A percentile compares a stretch with the other conserved stretches of the same genome.
These are phyloP conservation scores for Pyronema omphalodes DNA, from an alignment of 495 filamentous ascomycete species.

Conservation along the genomic window DNA sequence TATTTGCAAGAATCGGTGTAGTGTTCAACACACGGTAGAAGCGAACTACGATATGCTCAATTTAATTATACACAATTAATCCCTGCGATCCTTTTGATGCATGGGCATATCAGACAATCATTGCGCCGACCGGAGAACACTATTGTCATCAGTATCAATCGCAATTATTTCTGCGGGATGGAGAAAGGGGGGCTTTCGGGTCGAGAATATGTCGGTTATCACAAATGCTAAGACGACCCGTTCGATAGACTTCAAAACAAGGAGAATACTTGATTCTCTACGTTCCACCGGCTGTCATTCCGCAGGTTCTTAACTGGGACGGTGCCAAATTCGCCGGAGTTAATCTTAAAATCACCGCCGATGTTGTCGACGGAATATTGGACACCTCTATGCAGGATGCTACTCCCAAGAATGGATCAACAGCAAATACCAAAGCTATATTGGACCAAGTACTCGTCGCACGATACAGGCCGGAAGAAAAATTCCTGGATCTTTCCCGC, in stretches of 20 bases:
- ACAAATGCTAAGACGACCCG: conserved; percentile 19
- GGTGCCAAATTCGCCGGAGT: conserved; percentile 18
- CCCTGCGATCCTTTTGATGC: conserved; percentile 8
- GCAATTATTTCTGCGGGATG: not conserved
- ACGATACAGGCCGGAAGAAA: conserved; percentile 50
- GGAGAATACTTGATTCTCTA: conserved; percentile 15
- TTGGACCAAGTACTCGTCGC: conserved; percentile 38
- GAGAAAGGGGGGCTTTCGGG: not conserved
- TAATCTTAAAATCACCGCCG: conserved; percentile 12
- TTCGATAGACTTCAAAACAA: conserved; percentile 20
- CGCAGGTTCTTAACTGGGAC: conserved; percentile 18
- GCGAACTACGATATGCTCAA: conserved; percentile 1
- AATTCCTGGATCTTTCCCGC: conserved; percentile 62
- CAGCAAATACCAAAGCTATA: not conserved
- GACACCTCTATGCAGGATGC: conserved; percentile 4
- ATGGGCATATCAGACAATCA: conserved; percentile 7
- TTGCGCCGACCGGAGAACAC: not conserved
- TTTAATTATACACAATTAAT: conserved; percentile 1
- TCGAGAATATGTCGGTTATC: not conserved
- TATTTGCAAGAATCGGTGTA: not conserved
- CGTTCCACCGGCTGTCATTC: conserved; percentile 13
- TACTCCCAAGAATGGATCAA: conserved; percentile 11
- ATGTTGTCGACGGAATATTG: not conserved
- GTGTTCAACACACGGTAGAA: conserved; percentile 1
- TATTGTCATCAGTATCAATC: not conserved